Evolutionary conservation across 2,329 filamentous ascomycete genomes (phyloP).

Genomic region (Septoria petroselini): DNA sequence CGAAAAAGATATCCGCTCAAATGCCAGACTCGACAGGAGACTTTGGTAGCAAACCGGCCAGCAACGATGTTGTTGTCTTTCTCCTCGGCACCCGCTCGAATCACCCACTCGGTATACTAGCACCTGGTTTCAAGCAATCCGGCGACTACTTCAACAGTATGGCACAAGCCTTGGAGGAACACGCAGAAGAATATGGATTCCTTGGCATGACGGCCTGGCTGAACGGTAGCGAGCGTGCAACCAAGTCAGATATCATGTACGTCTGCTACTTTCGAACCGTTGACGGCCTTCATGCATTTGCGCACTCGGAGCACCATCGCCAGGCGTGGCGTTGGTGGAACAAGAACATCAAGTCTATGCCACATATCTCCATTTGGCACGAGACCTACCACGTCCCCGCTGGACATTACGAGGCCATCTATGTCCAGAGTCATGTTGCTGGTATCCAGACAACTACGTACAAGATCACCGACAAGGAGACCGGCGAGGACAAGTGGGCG

Average conservation of each 20-base stretch:
- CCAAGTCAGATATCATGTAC: slow-evolving; percentile 43
- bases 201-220: slow-evolving; percentile 46
- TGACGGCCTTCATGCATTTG: slow-evolving; percentile 53
- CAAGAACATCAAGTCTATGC: slow-evolving; percentile 34
- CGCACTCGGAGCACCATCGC: slow-evolving; percentile 50
- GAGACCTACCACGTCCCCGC: slow-evolving; percentile 51
- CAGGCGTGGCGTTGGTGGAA: slow-evolving; percentile 53
- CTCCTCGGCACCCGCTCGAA: slow-evolving; percentile 39
- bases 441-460: slow-evolving; percentile 35
- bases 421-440: slow-evolving; percentile 42
- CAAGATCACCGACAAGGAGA: slow-evolving; percentile 25
- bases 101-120: slow-evolving; percentile 49
- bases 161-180: slow-evolving; percentile 35
- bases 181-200: slow-evolving; percentile 49
- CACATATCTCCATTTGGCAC: slow-evolving; percentile 53
- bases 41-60: slow-evolving; percentile 34
- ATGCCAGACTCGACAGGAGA: slow-evolving; percentile 40
- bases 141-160: slow-evolving; percentile 43
- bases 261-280: slow-evolving; percentile 54
- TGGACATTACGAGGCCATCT: slow-evolving; percentile 52
- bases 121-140: slow-evolving; percentile 45
- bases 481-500: slow-evolving; percentile 30
- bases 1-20: slow-evolving; percentile 40
- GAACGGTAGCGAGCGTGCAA: slow-evolving; percentile 38
- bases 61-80: slow-evolving; percentile 39